phyloP scores from a whole-genome alignment of 2,329 filamentous ascomycete genomes.

The Sordariomycetes sp. region DNA sequence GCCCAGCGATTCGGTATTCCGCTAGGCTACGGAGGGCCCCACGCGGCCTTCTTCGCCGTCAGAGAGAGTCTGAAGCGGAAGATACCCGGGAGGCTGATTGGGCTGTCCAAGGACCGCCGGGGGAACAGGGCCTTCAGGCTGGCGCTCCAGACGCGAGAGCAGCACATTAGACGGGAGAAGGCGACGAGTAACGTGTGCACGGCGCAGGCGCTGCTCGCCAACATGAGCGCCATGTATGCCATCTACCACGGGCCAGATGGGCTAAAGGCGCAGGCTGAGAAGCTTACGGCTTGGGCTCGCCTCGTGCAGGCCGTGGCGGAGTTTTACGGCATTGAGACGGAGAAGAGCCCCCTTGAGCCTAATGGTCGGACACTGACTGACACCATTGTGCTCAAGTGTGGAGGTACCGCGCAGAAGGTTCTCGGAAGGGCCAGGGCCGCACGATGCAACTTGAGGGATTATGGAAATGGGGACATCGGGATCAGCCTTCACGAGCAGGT shows the following conservation, averaged over 20 bases:
- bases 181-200: slow-evolving; percentile 97
- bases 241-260: slow-evolving; percentile 84
- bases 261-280: slow-evolving; percentile 70
- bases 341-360: slow-evolving; percentile 39
- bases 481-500: slow-evolving; percentile 16
- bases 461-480: slow-evolving; percentile 16
- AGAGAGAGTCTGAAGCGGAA: slow-evolving; percentile 87
- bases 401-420: slow-evolving; percentile 27
- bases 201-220: slow-evolving; percentile 82
- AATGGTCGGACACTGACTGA: slow-evolving; percentile 59
- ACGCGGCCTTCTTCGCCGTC: slow-evolving; percentile 91
- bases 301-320: slow-evolving; percentile 53
- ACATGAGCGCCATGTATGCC: slow-evolving; percentile 92
- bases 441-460: slow-evolving; percentile 13
- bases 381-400: slow-evolving; percentile 57
- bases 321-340: slow-evolving; percentile 49
- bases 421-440: neutral
- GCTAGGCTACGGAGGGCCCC: slow-evolving; percentile 85
- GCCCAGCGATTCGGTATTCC: slow-evolving; percentile 87
- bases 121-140: slow-evolving; percentile 72
- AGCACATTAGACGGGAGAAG: slow-evolving; percentile 93
- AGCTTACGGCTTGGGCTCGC: slow-evolving; percentile 57
- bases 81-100: slow-evolving; percentile 82
- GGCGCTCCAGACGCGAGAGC: slow-evolving; percentile 83
- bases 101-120: slow-evolving; percentile 79